Base-by-base conservation (phyloP, 257 asterid species). In the Petunia axillaris region DNA sequence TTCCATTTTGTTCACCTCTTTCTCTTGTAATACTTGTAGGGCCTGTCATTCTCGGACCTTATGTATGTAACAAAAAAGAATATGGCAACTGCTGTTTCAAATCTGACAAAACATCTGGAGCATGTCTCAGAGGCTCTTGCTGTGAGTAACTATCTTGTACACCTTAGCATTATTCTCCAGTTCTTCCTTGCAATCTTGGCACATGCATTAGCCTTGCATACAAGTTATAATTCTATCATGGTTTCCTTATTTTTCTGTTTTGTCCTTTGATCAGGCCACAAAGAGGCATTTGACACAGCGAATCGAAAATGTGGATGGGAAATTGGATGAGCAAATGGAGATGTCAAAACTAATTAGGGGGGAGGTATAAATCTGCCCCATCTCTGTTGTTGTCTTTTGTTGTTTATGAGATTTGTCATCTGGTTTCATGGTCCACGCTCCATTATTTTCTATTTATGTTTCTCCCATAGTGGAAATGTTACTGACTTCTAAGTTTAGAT, bases 241-340 rank as follows among this genome's bases (percentile, higher is more conserved):
- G 25, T 25, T 70, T 70, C 25, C 57, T 8, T 70, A 9, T 52
- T 2, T 25, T 46, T 70, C 11, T 73, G 43, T 25, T 54, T 75
- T 79, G 71, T 82, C 60, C 60, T 82, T 63, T 81, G 48, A 41
- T 66, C 83, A 93, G 97, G 97, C 97, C 14, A 83, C 99, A 64
- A 95, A 95, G 87, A 89, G 85, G 86, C 97, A 95, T 87, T 88
- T 95, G 85, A 93, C 99, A 6, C 99, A 95, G 85, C 86, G 99
- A 85, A 93, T 93, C 77, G 97, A 91, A 88, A 95, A 92, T 73
- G 85, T 95, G 93, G 98, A 95, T 59, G 97, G 91, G 82, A 95
- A 93, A 85, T 86, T 93, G 43, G 98, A 95, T 84, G 97, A 92
- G 67, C 99, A 95, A 90, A 87, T 92, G 79, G 97, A 92, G 83